These are phyloP conservation scores for Cyberlindnera americana DNA, from an alignment of 805 yeast species.

Conservation along the genomic window DNA sequence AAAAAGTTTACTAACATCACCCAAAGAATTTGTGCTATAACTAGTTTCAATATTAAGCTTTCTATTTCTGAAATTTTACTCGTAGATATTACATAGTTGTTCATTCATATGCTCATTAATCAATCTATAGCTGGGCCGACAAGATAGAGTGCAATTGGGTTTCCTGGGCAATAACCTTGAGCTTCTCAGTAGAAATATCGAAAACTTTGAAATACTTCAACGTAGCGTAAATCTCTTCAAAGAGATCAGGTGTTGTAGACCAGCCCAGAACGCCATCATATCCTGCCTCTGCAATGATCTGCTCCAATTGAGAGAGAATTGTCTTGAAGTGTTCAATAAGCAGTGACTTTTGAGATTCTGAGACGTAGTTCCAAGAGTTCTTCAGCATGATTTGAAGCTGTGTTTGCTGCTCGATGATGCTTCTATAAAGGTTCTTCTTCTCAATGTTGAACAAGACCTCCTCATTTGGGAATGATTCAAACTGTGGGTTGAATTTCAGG, in stretches of 20 bases:
- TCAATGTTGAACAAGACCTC: conserved; percentile 61
- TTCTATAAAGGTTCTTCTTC: conserved; percentile 61
- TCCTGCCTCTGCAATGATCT: conserved; percentile 6
- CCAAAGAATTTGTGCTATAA: too few relatives aligned
- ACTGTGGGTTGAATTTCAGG: conserved; percentile 18
- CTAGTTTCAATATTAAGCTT: too few relatives aligned
- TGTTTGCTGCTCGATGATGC: conserved; percentile 35
- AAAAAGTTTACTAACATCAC: too few relatives aligned
- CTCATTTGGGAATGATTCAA: conserved; percentile 20
- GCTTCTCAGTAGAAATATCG: background rate
- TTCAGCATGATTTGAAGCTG: conserved; percentile 25
- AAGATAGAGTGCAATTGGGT: conserved; percentile 9
- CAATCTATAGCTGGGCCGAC: background rate
- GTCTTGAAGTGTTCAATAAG: conserved; percentile 3
- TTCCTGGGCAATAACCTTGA: background rate
- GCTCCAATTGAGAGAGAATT: background rate
- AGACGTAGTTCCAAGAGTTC: conserved; percentile 5
- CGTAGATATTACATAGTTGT: background rate
- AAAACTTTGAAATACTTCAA: conserved; percentile 3
- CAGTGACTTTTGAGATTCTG: background rate
- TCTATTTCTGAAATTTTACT: background rate
- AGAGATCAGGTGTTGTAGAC: conserved; percentile 23
- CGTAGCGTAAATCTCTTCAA: conserved; percentile 11
- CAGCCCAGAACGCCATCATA: conserved; percentile 21
- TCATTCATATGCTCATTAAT: background rate